phyloP scores from a whole-genome alignment of 306 rosid genomes.

The Trifolium fragiferum region DNA sequence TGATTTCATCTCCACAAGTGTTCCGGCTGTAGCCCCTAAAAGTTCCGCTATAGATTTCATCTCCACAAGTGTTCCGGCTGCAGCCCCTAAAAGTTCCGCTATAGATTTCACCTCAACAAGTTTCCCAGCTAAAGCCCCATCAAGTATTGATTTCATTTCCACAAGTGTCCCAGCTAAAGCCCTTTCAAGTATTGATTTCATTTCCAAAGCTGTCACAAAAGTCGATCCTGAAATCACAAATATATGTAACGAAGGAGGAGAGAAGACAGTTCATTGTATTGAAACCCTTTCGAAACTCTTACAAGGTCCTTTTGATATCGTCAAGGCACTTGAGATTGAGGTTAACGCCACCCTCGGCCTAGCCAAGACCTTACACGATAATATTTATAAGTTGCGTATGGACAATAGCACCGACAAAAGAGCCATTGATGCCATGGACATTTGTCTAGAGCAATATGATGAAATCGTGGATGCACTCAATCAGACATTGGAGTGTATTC shows the following conservation, averaged over 20 bases:
- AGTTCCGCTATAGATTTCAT: neutral
- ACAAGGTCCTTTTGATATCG: neutral
- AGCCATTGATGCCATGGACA: neutral
- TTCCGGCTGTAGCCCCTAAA: neutral
- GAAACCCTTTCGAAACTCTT: neutral
- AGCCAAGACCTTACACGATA: neutral
- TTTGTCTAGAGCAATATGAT: constrained; percentile 2
- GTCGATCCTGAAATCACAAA: neutral
- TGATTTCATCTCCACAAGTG: neutral
- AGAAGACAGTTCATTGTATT: constrained; percentile 21
- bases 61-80: neutral
- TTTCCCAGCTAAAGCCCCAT: neutral
- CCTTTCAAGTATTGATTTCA: too few species aligned
- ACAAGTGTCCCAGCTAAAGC: too few species aligned
- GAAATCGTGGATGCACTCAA: constrained; percentile 19
- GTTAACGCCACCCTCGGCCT: neutral
- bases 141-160: neutral
- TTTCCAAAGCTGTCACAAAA: too few species aligned
- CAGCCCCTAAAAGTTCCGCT: neutral
- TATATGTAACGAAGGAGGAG: constrained; percentile 13
- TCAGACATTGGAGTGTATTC: neutral
- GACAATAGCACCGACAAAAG: neutral
- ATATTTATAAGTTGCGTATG: neutral
- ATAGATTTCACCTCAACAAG: neutral
- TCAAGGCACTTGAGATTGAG: constrained; percentile 23